Evolutionary conservation across 2,329 filamentous ascomycete genomes (phyloP).

Genomic region (Ascochyta lentis): DNA sequence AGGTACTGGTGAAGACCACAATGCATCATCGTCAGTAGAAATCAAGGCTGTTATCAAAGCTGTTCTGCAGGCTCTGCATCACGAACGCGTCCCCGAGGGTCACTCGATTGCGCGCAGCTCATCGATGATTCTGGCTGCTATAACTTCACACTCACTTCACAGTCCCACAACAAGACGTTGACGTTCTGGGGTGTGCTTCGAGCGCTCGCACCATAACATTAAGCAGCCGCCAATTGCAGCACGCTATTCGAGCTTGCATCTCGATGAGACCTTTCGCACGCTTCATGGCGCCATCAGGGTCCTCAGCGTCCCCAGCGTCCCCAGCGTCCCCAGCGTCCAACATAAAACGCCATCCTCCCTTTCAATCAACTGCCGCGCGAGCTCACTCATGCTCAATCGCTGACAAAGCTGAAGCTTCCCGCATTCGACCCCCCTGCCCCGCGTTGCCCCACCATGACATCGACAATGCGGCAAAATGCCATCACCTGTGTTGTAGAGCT

Average conservation of each 20-base stretch:
- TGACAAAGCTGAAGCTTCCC: conserved; percentile 18
- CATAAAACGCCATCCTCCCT: conserved; percentile 10
- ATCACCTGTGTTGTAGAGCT: conserved; percentile 14
- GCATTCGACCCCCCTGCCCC: conserved; percentile 11
- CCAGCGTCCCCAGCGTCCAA: conserved; percentile 6
- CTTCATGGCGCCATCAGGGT: conserved; percentile 25
- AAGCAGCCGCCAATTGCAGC: background rate
- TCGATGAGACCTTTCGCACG: background rate
- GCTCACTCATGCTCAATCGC: background rate
- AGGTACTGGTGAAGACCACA: too few species aligned
- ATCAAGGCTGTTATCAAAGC: too few species aligned
- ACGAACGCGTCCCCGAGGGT: too few species aligned
- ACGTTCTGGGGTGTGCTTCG: background rate
- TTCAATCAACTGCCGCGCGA: background rate
- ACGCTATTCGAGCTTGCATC: background rate
- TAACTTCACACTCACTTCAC: conserved; percentile 1
- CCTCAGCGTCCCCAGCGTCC: conserved; percentile 14
- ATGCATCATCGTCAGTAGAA: too few species aligned
- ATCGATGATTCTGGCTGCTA: too few species aligned
- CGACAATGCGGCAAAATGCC: conserved; percentile 28
- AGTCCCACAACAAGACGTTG: background rate
- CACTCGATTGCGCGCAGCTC: too few species aligned
- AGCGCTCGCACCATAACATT: background rate
- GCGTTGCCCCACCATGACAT: conserved; percentile 35
- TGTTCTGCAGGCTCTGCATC: too few species aligned